phyloP scores from a whole-genome alignment of 257 asterid genomes.

The Solanum infundibuliforme region DNA sequence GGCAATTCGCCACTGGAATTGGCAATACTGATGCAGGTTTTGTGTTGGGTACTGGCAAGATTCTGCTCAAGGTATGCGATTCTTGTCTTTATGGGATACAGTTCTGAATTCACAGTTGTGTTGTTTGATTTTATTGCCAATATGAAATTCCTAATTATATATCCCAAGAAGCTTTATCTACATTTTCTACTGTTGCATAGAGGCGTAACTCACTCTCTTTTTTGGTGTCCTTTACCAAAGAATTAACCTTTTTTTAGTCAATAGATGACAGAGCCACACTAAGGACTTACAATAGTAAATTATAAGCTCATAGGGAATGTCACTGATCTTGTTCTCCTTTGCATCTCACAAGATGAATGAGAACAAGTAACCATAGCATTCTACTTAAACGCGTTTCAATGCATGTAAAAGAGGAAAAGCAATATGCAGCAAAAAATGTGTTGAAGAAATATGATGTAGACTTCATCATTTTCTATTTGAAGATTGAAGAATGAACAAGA shows the following conservation, averaged over 20 bases:
- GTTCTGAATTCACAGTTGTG: neutral
- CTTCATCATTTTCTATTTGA: neutral
- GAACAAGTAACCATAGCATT: neutral
- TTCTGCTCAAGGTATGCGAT: constrained; percentile 73
- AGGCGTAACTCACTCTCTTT: neutral
- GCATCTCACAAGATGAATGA: neutral
- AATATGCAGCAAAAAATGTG: neutral
- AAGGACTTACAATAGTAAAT: neutral
- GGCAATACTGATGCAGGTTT: constrained; percentile 98
- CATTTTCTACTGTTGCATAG: neutral
- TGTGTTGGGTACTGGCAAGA: constrained; percentile 91
- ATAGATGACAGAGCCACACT: neutral
- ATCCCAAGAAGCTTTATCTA: neutral
- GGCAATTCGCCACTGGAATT: constrained; percentile 92
- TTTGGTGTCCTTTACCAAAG: neutral
- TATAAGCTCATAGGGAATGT: neutral
- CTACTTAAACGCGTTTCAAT: neutral
- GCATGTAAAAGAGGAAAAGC: neutral
- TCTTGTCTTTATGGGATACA: neutral
- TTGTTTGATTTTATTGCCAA: neutral
- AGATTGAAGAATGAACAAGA: neutral
- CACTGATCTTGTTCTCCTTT: neutral
- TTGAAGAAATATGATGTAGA: neutral
- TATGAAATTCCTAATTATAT: neutral
- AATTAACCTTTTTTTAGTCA: neutral